Conservation (phyloP, 179 eudicot species). For the Sideroxylon spinosum region DNA sequence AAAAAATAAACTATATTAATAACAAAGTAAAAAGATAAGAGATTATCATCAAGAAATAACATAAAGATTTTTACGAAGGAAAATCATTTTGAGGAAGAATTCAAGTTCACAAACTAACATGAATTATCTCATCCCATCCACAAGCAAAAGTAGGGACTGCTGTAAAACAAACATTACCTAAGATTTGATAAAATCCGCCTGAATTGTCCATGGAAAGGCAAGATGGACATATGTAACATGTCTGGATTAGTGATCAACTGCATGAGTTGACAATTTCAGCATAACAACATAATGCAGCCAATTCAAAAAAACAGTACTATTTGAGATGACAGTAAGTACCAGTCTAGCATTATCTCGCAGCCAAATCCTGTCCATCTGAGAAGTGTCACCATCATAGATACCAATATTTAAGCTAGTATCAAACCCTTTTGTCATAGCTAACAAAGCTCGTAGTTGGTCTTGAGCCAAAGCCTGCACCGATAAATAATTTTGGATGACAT, state of each 20-base stretch:
- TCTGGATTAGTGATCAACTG: slow-evolving; percentile 99
- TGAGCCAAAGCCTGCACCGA: slow-evolving; percentile 84
- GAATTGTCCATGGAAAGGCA: slow-evolving; percentile 80
- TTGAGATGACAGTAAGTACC: slow-evolving; percentile 42
- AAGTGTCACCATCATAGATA: slow-evolving; percentile 94
- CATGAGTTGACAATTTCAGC: slow-evolving; percentile 33
- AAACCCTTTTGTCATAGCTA: slow-evolving; percentile 46
- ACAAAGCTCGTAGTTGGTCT: slow-evolving; percentile 83
- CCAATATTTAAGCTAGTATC: slow-evolving; percentile 56
- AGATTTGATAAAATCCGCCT: slow-evolving; percentile 76
- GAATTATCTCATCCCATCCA: not conserved
- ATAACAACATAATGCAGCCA: slow-evolving; percentile 4
- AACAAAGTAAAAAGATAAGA: not conserved
- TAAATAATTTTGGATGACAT: slow-evolving; percentile 7
- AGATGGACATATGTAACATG: slow-evolving; percentile 87
- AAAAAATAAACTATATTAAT: not conserved
- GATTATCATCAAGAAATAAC: not conserved
- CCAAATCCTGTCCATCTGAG: slow-evolving; percentile 66
- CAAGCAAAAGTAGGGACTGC: slow-evolving; percentile 13
- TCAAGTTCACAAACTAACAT: not conserved
- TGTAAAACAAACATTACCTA: slow-evolving; percentile 44
- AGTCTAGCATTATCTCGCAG: slow-evolving; percentile 80
- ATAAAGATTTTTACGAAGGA: not conserved
- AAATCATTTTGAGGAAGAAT: not conserved
- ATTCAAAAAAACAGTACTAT: not conserved